A percentile compares a stretch with the other conserved stretches of the same genome.
Evolutionary conservation across 371 early-diverging fungal genomes (phyloP).

Genomic region (Mycotypha africana): DNA sequence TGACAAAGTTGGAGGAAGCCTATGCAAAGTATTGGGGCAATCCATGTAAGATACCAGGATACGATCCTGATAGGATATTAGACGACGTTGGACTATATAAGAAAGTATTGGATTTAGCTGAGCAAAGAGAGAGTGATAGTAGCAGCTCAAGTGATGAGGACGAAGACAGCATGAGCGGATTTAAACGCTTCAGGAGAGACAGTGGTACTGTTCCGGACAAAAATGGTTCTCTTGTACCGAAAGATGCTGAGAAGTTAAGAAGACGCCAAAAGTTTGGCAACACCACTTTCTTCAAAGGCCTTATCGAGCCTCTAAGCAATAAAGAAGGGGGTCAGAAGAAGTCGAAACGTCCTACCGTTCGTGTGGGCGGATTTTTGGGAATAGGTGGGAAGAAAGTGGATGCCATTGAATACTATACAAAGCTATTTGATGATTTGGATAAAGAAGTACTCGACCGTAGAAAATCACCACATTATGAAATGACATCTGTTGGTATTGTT

Average conservation of each 20-base stretch:
- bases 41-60: constrained; percentile 34
- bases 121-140: not conserved
- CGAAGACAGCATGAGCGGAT: no score
- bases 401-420: constrained; percentile 42
- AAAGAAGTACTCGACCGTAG: constrained; percentile 22
- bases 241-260: not conserved
- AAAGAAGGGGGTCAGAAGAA: constrained; percentile 1
- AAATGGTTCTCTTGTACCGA: no score
- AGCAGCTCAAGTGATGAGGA: not conserved
- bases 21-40: constrained; percentile 45
- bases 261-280: constrained; percentile 15
- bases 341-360: constrained; percentile 20
- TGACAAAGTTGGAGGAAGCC: constrained; percentile 32
- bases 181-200: no score
- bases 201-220: no score
- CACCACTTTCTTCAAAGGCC: constrained; percentile 10
- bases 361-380: constrained; percentile 28
- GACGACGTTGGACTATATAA: constrained; percentile 28
- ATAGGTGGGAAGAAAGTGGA: constrained; percentile 35
- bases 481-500: constrained; percentile 40
- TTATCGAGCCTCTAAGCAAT: constrained; percentile 1
- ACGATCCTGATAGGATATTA: constrained; percentile 39
- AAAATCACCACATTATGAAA: constrained; percentile 19
- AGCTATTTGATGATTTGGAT: constrained; percentile 31
- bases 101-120: constrained; percentile 15